A percentile compares a stretch with the other conserved stretches of the same genome.
phyloP scores from a whole-genome alignment of 2,329 filamentous ascomycete genomes.

The Fusarium pseudonygamai region DNA sequence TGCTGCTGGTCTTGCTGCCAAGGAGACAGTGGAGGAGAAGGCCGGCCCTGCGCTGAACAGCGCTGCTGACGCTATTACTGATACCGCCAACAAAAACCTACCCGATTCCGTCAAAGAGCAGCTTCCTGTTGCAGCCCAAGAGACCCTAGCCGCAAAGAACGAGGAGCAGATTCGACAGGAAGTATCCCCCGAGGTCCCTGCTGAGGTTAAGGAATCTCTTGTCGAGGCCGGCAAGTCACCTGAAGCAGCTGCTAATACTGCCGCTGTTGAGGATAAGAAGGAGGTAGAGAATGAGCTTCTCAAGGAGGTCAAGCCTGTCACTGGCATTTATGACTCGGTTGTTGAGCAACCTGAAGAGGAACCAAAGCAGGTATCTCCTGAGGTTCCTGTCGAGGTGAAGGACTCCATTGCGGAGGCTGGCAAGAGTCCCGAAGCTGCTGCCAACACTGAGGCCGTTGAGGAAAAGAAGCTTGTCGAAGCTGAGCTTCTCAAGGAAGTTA shows the following conservation, averaged over 20 bases:
- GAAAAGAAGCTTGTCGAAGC: conserved; percentile 78
- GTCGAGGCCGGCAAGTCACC: conserved; percentile 67
- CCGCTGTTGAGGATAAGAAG: conserved; percentile 79
- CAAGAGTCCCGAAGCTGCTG: conserved; percentile 72
- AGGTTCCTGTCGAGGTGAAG: conserved; percentile 64
- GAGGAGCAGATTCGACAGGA: conserved; percentile 56
- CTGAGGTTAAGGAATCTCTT: conserved; percentile 67
- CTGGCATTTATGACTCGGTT: conserved; percentile 34
- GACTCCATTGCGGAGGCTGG: conserved; percentile 76
- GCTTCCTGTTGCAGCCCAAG: conserved; percentile 61
- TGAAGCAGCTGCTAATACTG: conserved; percentile 75
- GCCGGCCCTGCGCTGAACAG: conserved; percentile 50
- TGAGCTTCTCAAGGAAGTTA: conserved; percentile 75
- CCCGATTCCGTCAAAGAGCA: conserved; percentile 63
- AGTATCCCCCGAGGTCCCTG: conserved; percentile 62
- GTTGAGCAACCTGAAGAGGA: conserved; percentile 35
- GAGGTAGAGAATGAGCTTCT: conserved; percentile 78
- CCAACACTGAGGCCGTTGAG: conserved; percentile 69
- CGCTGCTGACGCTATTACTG: conserved; percentile 50
- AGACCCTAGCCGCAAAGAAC: conserved; percentile 55
- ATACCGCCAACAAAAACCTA: conserved; percentile 58
- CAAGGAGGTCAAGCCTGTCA: conserved; percentile 62
- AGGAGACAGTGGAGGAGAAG: conserved; percentile 50
- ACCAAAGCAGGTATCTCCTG: conserved; percentile 48
- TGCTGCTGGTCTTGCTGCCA: conserved; percentile 46